phyloP scores from a whole-genome alignment of 2,329 filamentous ascomycete genomes.

The Plectosphaerella sp. region DNA sequence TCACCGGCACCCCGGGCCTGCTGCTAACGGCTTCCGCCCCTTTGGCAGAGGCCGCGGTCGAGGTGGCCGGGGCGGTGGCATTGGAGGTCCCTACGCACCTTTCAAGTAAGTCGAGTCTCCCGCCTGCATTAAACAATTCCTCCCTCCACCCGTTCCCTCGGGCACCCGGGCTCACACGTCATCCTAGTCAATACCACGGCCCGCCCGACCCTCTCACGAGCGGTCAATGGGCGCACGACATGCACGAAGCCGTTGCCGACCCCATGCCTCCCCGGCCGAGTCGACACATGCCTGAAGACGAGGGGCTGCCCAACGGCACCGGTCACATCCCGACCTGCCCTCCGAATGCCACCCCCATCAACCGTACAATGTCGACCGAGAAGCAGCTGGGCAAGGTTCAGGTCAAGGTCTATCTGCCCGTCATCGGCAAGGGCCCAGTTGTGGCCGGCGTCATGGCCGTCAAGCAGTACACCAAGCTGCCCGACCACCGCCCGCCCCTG shows the following conservation, averaged over 20 bases:
- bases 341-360: constrained; percentile 61
- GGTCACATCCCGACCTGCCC: constrained; percentile 52
- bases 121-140: neutral
- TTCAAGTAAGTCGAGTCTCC: constrained; percentile 51
- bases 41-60: constrained; percentile 62
- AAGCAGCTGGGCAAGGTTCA: constrained; percentile 80
- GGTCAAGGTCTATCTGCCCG: constrained; percentile 74
- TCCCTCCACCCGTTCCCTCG: constrained; percentile 2
- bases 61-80: constrained; percentile 44
- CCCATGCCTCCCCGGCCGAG: constrained; percentile 34
- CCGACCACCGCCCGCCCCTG: constrained; percentile 89
- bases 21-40: constrained; percentile 72
- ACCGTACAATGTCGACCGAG: constrained; percentile 77
- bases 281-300: constrained; percentile 36
- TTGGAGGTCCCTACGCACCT: constrained; percentile 54
- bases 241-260: constrained; percentile 70
- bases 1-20: constrained; percentile 73
- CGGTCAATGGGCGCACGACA: constrained; percentile 87
- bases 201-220: constrained; percentile 60
- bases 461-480: constrained; percentile 89
- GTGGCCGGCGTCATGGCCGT: constrained; percentile 72
- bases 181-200: constrained; percentile 36
- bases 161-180: neutral
- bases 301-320: constrained; percentile 51
- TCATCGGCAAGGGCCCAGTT: constrained; percentile 62